phyloP scores from a whole-genome alignment of 176 grass and related monocot species.

The Ampelocalamus luodianensis region DNA sequence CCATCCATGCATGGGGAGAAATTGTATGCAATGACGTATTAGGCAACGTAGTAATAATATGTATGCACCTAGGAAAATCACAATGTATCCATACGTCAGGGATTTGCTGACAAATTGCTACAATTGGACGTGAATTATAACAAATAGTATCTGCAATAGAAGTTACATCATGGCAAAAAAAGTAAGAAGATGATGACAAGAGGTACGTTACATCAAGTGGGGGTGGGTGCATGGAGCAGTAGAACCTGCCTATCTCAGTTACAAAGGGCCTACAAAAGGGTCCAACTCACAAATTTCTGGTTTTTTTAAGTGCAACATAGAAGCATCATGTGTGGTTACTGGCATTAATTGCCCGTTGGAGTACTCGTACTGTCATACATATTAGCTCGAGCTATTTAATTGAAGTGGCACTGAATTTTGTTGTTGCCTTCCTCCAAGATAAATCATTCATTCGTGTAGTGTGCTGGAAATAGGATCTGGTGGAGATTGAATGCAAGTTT shows the following conservation, averaged over 20 bases:
- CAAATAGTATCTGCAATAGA: not conserved
- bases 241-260: not conserved
- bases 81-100: not conserved
- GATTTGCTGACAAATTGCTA: not conserved
- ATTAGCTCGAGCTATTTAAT: slow-evolving; percentile 18
- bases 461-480: slow-evolving; percentile 63
- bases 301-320: not conserved
- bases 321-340: not conserved
- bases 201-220: not conserved
- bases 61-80: not conserved
- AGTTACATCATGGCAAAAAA: not conserved
- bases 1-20: not conserved
- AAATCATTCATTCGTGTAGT: slow-evolving; percentile 10
- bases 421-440: not conserved
- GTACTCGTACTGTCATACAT: not conserved
- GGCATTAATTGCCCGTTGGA: not conserved
- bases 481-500: slow-evolving; percentile 79
- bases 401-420: not conserved
- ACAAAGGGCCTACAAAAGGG: not conserved
- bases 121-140: not conserved
- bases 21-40: not conserved
- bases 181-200: not conserved
- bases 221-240: not conserved
- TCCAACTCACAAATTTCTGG: not conserved
- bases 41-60: not conserved